Percentiles rank a stretch among this genome's conserved stretches.
phyloP scores from a whole-genome alignment of 768 basidiomycete species.

The button mushroom (Agaricus bisporus) region DNA sequence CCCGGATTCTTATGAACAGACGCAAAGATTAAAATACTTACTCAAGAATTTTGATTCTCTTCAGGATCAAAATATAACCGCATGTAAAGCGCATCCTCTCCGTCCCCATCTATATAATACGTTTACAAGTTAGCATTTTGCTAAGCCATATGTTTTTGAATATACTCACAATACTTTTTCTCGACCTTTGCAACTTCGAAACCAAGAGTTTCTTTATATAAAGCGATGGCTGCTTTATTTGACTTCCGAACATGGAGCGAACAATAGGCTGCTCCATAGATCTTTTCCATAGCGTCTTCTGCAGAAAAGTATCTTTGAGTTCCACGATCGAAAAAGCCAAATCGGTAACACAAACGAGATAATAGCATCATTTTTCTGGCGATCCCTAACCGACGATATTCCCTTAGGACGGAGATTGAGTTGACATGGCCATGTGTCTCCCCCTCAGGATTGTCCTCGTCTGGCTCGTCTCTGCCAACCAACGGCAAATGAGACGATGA shows the following conservation, averaged over 20 bases:
- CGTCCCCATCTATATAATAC: slow-evolving; percentile 70
- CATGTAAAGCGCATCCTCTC: slow-evolving; percentile 87
- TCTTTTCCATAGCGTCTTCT: slow-evolving; percentile 89
- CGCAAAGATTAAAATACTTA: background rate
- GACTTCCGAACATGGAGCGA: slow-evolving; percentile 91
- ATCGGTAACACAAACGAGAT: slow-evolving; percentile 57
- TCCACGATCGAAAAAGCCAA: background rate
- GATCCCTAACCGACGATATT: slow-evolving; percentile 85
- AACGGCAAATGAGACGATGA: background rate
- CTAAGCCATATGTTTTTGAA: background rate
- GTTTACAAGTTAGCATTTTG: slow-evolving; percentile 3
- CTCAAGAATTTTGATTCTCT: background rate
- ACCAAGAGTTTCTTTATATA: slow-evolving; percentile 87
- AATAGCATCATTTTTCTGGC: slow-evolving; percentile 94
- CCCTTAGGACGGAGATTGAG: slow-evolving; percentile 89
- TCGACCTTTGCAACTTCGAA: slow-evolving; percentile 85
- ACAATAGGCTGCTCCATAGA: slow-evolving; percentile 82
- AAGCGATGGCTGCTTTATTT: slow-evolving; percentile 84
- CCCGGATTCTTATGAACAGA: background rate
- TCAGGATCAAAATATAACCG: slow-evolving; percentile 29
- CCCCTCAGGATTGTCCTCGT: slow-evolving; percentile 49
- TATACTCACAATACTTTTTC: slow-evolving; percentile 77
- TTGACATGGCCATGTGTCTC: slow-evolving; percentile 89
- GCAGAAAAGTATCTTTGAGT: background rate
- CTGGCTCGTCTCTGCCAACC: slow-evolving; percentile 27